Evolutionary conservation across 2,329 filamentous ascomycete species (phyloP), one percentile per base, ranked within the genome.

Genomic region (Botrytis tulipae): DNA sequence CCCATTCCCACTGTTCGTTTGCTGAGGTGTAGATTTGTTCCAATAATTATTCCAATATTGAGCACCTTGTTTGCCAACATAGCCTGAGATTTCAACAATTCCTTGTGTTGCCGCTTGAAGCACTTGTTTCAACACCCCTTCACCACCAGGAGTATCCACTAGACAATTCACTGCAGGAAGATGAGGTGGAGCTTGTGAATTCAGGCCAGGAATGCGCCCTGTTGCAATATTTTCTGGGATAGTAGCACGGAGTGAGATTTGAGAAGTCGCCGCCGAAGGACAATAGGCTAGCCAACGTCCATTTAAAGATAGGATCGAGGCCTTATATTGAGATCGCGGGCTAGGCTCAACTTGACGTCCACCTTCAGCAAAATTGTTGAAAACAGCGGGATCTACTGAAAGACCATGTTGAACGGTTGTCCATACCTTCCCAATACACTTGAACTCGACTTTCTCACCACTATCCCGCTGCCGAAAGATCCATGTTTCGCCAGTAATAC

Each of bases 401-500:
- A 84, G 82, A 44, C 84, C 84, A 76, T 90, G 87, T 80, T 96
- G 93, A 42, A 97, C 85, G 62, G 90, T 91, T 0, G 96, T 98
- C 96, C 96, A 99, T 29, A 97, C 84, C 83, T 99, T 99, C 32
- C 92, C 95, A 40, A 73, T 67, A 42, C 71, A 73, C n/a, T 46
- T 73, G 25, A 73, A 51, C 9, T 73, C 63, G 25, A 73, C 32
- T 35, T 57, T 48, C 29, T 32, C 29, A 60, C 40, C 29, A 8
- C 25, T 44, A 14, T 69, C 63, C 25, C 32, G 32, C 75, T 90
- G 87, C 14, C 86, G 84, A 78, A 88, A 98, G 12, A 97, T 85
- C 86, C 92, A 97, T 63, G 95, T 90, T 83, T 98, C 95, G 20
- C 95, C 95, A 68, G 93, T 97, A 35, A 87, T 84, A 4, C 94